phyloP scores from a whole-genome alignment of 2,329 filamentous ascomycete genomes.

The Fusarium paranaense region DNA sequence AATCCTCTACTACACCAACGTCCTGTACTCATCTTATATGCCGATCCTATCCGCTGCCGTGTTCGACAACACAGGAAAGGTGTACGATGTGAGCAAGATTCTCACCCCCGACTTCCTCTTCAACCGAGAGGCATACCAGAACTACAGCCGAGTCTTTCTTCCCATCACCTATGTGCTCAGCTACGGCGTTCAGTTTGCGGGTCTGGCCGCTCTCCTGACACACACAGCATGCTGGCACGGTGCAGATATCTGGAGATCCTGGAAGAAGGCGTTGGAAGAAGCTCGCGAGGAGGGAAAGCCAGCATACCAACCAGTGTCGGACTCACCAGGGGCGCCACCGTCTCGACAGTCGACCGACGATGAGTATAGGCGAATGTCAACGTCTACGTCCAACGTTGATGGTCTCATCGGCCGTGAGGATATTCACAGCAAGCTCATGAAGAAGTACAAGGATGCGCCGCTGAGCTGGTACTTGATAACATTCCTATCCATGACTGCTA shows the following conservation, averaged over 20 bases:
- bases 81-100: conserved; percentile 85
- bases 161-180: conserved; percentile 90
- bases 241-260: conserved; percentile 82
- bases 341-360: conserved; percentile 33
- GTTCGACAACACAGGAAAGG: conserved; percentile 84
- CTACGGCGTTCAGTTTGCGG: conserved; percentile 88
- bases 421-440: conserved; percentile 87
- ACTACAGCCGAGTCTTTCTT: conserved; percentile 86
- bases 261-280: conserved; percentile 76
- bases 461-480: conserved; percentile 84
- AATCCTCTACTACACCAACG: conserved; percentile 82
- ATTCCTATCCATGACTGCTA: conserved; percentile 79
- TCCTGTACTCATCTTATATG: conserved; percentile 86
- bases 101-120: conserved; percentile 83
- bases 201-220: conserved; percentile 80
- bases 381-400: conserved; percentile 58
- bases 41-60: conserved; percentile 87
- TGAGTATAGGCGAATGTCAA: conserved; percentile 42
- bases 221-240: conserved; percentile 90
- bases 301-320: conserved; percentile 64
- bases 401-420: conserved; percentile 78
- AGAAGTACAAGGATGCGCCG: conserved; percentile 83
- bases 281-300: conserved; percentile 63
- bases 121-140: conserved; percentile 78
- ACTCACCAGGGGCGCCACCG: conserved; percentile 37